A percentile compares a stretch with the other conserved stretches of the same genome.
Evolutionary conservation across 345 rosid species (phyloP).

Genomic region (Heritiera fomes): DNA sequence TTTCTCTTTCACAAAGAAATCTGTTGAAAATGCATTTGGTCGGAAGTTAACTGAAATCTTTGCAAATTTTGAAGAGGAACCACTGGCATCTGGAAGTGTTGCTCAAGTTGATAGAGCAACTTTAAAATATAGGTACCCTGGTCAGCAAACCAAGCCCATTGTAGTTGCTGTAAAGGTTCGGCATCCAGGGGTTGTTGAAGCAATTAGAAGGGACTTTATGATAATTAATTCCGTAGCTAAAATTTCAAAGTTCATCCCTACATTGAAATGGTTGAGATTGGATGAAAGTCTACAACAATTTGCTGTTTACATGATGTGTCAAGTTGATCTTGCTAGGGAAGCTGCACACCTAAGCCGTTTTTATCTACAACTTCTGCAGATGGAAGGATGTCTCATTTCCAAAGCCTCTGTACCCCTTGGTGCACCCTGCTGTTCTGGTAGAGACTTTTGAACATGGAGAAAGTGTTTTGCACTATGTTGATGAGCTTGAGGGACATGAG

Average conservation of each 20-base stretch:
- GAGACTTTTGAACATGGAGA: constrained; percentile 97
- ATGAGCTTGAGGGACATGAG: constrained; percentile 78
- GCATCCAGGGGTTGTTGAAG: constrained; percentile 98
- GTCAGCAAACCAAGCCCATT: constrained; percentile 67
- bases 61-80: constrained; percentile 84
- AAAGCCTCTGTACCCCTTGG: constrained; percentile 95
- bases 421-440: constrained; percentile 98
- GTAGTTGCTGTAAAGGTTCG: constrained; percentile 97
- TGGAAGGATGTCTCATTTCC: constrained; percentile 99
- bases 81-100: constrained; percentile 96
- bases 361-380: constrained; percentile 88
- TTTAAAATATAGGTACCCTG: constrained; percentile 78
- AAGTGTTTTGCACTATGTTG: constrained; percentile 79
- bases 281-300: constrained; percentile 98
- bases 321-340: constrained; percentile 99
- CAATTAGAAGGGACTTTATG: constrained; percentile 88
- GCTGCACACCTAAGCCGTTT: constrained; percentile 96
- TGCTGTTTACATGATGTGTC: constrained; percentile 98
- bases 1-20: constrained; percentile 77
- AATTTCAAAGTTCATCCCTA: constrained; percentile 66
- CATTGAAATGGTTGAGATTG: constrained; percentile 88
- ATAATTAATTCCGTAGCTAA: constrained; percentile 80
- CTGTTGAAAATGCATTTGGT: constrained; percentile 90
- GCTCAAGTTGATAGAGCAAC: constrained; percentile 98
- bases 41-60: constrained; percentile 83